Evolutionary conservation across 306 rosid species (phyloP).

Genomic region (Quercus berberidifolia): DNA sequence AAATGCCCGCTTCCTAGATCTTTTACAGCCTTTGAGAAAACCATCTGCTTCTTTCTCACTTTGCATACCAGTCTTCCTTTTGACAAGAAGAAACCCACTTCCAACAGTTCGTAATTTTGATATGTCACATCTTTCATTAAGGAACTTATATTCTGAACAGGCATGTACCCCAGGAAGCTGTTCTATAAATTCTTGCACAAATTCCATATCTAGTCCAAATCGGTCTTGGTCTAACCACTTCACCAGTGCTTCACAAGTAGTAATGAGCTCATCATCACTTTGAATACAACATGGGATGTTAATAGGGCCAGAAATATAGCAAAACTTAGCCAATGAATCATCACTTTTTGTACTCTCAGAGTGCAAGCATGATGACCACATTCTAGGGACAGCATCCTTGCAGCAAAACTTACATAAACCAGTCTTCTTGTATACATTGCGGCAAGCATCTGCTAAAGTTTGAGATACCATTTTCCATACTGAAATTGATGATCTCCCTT

Average conservation of each 20-base stretch:
- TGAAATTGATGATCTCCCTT: constrained; percentile 56
- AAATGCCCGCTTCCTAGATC: constrained; percentile 30
- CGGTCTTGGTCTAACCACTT: constrained; percentile 93
- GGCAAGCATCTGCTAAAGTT: constrained; percentile 49
- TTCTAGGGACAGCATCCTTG: constrained; percentile 52
- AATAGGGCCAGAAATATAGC: constrained; percentile 41
- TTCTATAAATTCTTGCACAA: constrained; percentile 85
- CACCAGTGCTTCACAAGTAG: constrained; percentile 32
- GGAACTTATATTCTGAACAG: constrained; percentile 56
- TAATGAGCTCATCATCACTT: constrained; percentile 38
- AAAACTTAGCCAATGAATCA: constrained; percentile 52
- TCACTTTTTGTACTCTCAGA: constrained; percentile 15
- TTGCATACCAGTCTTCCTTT: constrained; percentile 44
- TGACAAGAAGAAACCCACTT: constrained; percentile 63
- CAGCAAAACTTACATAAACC: constrained; percentile 57
- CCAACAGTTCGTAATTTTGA: constrained; percentile 60
- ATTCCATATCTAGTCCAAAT: constrained; percentile 84
- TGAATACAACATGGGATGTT: constrained; percentile 45
- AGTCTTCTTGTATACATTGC: constrained; percentile 53
- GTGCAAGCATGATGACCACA: constrained; percentile 7
- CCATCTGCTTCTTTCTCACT: constrained; percentile 48
- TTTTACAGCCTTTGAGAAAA: constrained; percentile 49
- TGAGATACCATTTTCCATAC: constrained; percentile 78
- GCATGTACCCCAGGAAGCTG: constrained; percentile 61
- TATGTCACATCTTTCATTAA: constrained; percentile 46